Evolutionary conservation across 169 alveolate genomes (phyloP), one percentile per base, ranked within the genome.

Genomic region (Babesia bigemina): DNA sequence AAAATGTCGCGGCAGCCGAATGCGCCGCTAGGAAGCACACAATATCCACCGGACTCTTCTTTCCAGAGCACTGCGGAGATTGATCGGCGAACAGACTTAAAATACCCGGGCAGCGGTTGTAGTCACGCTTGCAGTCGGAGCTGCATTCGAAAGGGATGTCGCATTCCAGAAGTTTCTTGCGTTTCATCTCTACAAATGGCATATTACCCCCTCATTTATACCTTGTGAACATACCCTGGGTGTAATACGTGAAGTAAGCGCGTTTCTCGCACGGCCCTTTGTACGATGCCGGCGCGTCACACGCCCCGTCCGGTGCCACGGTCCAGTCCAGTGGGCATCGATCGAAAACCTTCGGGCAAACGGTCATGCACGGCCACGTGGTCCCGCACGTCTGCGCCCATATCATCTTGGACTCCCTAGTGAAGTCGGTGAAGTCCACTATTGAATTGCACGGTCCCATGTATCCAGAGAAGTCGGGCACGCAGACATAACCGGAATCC

Each of bases 331-430:
- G 14, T 12, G 88, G 88, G 44, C 88, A 81, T 17, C 48, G 50
- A 22, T 63, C 78, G 59, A 81, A 81, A 10, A 79, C 75, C 56
- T 42, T 44, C 21, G 77, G 70, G 57, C 87, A 79, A 13, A 65
- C 61, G n/a, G 81, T 79, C 81, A 70, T 79, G 59, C 88, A 81
- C 0, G 88, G 88, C 88, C 88, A 81, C 28, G 52, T 39, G n/a
- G 88, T 73, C 1, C 79, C 79, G 53, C 88, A 81, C 24, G 86
- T 61, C 28, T 81, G 61, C 44, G 85, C 85, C 88, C 88, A 81
- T n/a, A 65, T 16, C 62, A 65, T 56, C 65, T 81, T 81, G 9
- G 84, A 33, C 42, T 73, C 88, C 49, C 39, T 59, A 16, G 88
- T 63, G 33, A 63, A 81, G 53, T 71, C 53, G 4, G 84, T 53